Base-by-base conservation (phyloP, 139 green algal species). In the Picochlorum sp. region DNA sequence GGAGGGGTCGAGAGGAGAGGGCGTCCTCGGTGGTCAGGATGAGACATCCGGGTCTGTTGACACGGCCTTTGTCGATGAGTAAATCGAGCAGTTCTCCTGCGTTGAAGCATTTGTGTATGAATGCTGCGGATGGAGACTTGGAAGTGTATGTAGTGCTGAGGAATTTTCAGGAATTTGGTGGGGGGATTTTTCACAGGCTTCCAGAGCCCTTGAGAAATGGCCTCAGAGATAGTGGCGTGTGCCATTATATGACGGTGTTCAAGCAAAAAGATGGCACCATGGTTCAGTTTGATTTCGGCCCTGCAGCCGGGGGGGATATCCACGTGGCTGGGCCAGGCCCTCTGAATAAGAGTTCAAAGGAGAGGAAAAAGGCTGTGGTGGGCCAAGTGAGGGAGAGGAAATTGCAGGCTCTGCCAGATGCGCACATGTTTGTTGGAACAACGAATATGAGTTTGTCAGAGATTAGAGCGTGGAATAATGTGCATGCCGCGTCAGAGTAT, bases 251-350 rank as follows among this genome's bases (percentile, higher is more conserved):
- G 68, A 77, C 78, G 2, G 69, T 88, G 3, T 88, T 88, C 64
- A 68, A 63, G 54, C 69, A 76, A 16, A 45, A 54, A 2, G 66
- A 83, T 58, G 81, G 81, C 20, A 50, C 57, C 18, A 50, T 83
- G 8, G 60, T 81, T 28, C 79, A 86, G 68, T 88, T 87, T 57
- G 81, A 88, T 67, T 88, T 88, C 80, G 81, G 81, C 8, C 81
- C 81, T 1, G 55, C 45, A 10, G 60, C 34, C 1, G 81, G 81
- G 15, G 81, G 81, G 1, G 81, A 88, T 54, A 73, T 88, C 31
- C 62, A 79, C 45, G 47, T 77, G 14, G 45, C 63, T 14, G 60
- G 31, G 14, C 21, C 20, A n/a, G 64, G 70, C 21, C 70, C 70
- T 21, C 57, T 77, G 54, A 55, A 37, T 50, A 68, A 61, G 52